A percentile compares a stretch with the other conserved stretches of the same genome.
phyloP scores from a whole-genome alignment of 2,329 filamentous ascomycete species.

The Pseudocercospora macadamiae region DNA sequence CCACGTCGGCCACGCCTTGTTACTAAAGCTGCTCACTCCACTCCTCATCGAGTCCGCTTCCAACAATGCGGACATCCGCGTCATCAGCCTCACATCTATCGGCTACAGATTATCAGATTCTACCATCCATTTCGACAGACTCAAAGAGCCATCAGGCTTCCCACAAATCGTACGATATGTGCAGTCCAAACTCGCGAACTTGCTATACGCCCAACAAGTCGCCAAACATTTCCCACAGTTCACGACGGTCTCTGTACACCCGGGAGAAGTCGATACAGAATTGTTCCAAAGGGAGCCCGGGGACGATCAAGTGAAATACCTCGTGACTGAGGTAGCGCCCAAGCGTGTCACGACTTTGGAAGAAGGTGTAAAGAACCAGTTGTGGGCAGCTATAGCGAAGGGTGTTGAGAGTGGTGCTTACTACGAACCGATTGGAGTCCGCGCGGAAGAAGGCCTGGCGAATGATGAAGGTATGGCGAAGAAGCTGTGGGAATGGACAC shows the following conservation, averaged over 20 bases:
- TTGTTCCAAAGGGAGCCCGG: slow-evolving; percentile 6
- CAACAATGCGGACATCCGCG: slow-evolving; percentile 23
- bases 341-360: slow-evolving; percentile 19
- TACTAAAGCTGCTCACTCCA: slow-evolving; percentile 32
- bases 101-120: slow-evolving; percentile 22
- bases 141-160: slow-evolving; percentile 39
- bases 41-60: slow-evolving; percentile 21
- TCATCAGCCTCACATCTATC: slow-evolving; percentile 32
- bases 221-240: slow-evolving; percentile 43
- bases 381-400: slow-evolving; percentile 27
- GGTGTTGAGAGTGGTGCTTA: slow-evolving; percentile 37
- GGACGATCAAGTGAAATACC: slow-evolving; percentile 39
- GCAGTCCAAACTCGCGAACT: slow-evolving; percentile 53
- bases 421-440: slow-evolving; percentile 41
- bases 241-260: slow-evolving; percentile 30
- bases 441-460: slow-evolving; percentile 30
- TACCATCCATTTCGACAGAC: slow-evolving; percentile 28
- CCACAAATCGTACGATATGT: slow-evolving; percentile 32
- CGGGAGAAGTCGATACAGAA: slow-evolving; percentile 19
- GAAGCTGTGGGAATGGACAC: slow-evolving; percentile 41
- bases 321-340: slow-evolving; percentile 2
- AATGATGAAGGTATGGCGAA: slow-evolving; percentile 36
- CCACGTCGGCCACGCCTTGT: slow-evolving; percentile 36
- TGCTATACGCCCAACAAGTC: slow-evolving; percentile 48
- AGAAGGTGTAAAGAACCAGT: slow-evolving; percentile 27